phyloP scores from a whole-genome alignment of 371 early-diverging fungal genomes.

The Mucor circinelloides region DNA sequence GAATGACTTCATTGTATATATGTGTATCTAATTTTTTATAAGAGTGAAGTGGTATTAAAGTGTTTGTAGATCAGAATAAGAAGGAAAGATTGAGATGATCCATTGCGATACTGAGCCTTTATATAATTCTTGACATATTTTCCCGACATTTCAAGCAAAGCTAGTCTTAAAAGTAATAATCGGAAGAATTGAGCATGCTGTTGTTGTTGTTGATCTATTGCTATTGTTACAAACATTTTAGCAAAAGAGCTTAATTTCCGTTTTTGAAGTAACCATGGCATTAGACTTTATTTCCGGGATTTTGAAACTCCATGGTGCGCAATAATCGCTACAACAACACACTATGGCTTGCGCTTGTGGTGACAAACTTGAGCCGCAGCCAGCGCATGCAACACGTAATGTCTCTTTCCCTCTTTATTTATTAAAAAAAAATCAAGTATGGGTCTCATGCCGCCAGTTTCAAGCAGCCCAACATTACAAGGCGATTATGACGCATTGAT shows the following conservation, averaged over 20 bases:
- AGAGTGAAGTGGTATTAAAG: slow-evolving; percentile 4
- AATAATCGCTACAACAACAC: neutral
- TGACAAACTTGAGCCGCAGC: neutral
- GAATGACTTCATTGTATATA: slow-evolving; percentile 29
- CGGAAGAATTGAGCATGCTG: slow-evolving; percentile 9
- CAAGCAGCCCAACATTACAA: neutral
- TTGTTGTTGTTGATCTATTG: neutral
- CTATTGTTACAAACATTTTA: neutral
- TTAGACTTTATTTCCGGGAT: neutral
- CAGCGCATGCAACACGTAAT: neutral
- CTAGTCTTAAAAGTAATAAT: slow-evolving; percentile 10
- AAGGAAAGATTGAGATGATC: neutral
- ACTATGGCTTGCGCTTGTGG: too few species aligned
- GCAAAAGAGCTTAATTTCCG: slow-evolving; percentile 3
- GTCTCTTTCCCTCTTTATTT: neutral
- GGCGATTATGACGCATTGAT: slow-evolving; percentile 2
- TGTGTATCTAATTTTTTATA: neutral
- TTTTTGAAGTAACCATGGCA: neutral
- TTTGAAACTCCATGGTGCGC: neutral
- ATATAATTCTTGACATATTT: slow-evolving; percentile 5
- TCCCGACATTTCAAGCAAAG: slow-evolving; percentile 7
- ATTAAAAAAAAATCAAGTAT: neutral
- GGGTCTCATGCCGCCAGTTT: slow-evolving; percentile 19
- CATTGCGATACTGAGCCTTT: neutral
- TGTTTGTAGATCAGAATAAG: neutral